These are phyloP conservation scores for Boletus coccyginus DNA, from an alignment of 768 basidiomycete species.

Conservation along the genomic window DNA sequence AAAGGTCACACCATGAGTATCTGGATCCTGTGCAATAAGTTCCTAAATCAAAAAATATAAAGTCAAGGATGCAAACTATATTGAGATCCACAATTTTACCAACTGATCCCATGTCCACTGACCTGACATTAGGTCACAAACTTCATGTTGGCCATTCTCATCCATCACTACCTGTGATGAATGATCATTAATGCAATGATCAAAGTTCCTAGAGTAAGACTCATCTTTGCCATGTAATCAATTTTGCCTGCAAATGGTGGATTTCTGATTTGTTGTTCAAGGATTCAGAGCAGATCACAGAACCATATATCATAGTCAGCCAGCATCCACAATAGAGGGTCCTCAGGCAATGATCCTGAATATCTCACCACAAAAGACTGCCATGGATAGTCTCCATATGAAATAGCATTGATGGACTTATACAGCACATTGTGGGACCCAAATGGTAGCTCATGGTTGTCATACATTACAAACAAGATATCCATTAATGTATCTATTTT, in stretches of 20 bases:
- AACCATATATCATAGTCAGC: background rate
- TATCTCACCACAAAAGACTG: background rate
- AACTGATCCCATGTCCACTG: background rate
- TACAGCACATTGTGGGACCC: background rate
- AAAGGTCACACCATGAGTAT: constrained; percentile 13
- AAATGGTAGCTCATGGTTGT: background rate
- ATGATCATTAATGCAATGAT: too few species aligned
- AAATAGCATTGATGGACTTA: background rate
- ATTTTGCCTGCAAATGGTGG: background rate
- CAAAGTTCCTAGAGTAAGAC: too few species aligned
- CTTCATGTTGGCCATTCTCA: background rate
- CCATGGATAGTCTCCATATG: background rate
- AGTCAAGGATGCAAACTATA: too few species aligned
- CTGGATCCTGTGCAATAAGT: constrained; percentile 16
- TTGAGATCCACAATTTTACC: background rate
- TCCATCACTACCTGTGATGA: background rate
- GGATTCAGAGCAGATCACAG: background rate
- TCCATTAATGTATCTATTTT: background rate
- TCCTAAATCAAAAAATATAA: constrained; percentile 6
- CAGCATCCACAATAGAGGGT: background rate
- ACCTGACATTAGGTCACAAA: constrained; percentile 8
- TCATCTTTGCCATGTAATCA: background rate
- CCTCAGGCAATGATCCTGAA: background rate
- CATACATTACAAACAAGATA: background rate
- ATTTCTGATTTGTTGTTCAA: background rate